Percentiles rank a stretch among this genome's conserved stretches.
Evolutionary conservation across 2,329 filamentous ascomycete species (phyloP).

Genomic region (Bisporella sp.): DNA sequence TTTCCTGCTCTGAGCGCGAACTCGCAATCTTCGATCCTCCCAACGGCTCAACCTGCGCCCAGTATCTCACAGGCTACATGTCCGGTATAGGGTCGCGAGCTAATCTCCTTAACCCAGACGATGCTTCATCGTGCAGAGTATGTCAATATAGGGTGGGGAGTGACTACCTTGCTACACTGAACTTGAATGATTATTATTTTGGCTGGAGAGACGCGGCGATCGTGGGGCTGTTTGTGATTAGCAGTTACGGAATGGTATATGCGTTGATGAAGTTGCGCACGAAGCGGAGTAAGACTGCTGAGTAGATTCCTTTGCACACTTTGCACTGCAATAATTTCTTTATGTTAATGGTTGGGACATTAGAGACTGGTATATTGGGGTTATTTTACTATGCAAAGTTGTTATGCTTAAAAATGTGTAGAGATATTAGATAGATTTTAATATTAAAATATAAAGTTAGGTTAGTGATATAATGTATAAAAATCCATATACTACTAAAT

Average conservation of each 20-base stretch:
- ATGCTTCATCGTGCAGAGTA: conserved; percentile 47
- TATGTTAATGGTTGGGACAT: too few species aligned
- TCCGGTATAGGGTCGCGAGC: conserved; percentile 36
- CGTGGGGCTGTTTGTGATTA: conserved; percentile 35
- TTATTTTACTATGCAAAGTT: too few species aligned
- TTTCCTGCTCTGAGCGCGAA: conserved; percentile 38
- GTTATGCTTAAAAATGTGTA: too few species aligned
- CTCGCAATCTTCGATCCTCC: conserved; percentile 35
- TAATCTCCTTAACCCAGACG: conserved; percentile 54
- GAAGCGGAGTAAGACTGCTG: conserved; percentile 22
- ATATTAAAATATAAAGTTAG: too few species aligned
- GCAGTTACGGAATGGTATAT: conserved; percentile 36
- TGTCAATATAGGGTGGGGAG: conserved; percentile 52
- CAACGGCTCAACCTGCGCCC: conserved; percentile 47
- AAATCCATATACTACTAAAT: too few species aligned
- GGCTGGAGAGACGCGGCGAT: conserved; percentile 60
- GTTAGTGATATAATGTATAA: too few species aligned
- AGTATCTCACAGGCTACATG: conserved; percentile 50
- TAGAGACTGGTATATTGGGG: too few species aligned
- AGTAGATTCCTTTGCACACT: background rate
- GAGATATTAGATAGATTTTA: too few species aligned
- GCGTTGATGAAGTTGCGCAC: conserved; percentile 42
- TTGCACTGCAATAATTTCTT: too few species aligned
- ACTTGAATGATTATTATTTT: conserved; percentile 53
- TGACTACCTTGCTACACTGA: conserved; percentile 54